Percentiles rank a stretch among this genome's conserved stretches.
Conservation (phyloP, 2,329 filamentous ascomycete species). For the Mycogone perniciosa region DNA sequence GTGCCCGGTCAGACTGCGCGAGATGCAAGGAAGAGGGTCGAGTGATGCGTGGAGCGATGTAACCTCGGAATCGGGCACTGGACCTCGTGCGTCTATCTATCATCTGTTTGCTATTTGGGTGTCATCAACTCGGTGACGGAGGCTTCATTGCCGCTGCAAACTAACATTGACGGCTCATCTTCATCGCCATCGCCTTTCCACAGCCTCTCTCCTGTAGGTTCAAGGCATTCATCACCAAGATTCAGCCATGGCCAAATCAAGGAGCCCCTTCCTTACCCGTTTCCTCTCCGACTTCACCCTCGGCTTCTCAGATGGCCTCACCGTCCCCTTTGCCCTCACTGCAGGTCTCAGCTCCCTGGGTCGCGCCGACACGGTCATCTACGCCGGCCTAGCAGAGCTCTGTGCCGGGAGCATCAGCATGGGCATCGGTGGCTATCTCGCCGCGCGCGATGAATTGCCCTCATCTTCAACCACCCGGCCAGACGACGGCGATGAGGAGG, state of each 20-base stretch:
- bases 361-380: slow-evolving; percentile 55
- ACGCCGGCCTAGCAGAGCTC: slow-evolving; percentile 63
- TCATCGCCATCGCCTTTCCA: background rate
- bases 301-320: slow-evolving; percentile 67
- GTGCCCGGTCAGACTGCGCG: too few relatives aligned
- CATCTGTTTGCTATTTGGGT: too few relatives aligned
- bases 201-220: background rate
- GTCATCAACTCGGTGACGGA: too few relatives aligned
- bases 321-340: slow-evolving; percentile 68
- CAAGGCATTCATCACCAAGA: background rate
- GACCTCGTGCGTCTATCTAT: too few relatives aligned
- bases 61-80: too few relatives aligned
- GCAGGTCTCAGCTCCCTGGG: slow-evolving; percentile 60
- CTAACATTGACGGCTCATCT: background rate
- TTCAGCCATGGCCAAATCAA: slow-evolving; percentile 16
- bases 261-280: slow-evolving; percentile 27
- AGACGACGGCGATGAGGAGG: slow-evolving; percentile 16
- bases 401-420: slow-evolving; percentile 67
- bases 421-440: slow-evolving; percentile 65
- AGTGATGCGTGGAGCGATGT: too few relatives aligned
- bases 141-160: too few relatives aligned
- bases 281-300: slow-evolving; percentile 62
- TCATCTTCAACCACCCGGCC: background rate
- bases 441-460: slow-evolving; percentile 39
- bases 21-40: too few relatives aligned